Evolutionary conservation across 139 green algal species (phyloP).

Genomic region (Protoeuglena noctilucae): DNA sequence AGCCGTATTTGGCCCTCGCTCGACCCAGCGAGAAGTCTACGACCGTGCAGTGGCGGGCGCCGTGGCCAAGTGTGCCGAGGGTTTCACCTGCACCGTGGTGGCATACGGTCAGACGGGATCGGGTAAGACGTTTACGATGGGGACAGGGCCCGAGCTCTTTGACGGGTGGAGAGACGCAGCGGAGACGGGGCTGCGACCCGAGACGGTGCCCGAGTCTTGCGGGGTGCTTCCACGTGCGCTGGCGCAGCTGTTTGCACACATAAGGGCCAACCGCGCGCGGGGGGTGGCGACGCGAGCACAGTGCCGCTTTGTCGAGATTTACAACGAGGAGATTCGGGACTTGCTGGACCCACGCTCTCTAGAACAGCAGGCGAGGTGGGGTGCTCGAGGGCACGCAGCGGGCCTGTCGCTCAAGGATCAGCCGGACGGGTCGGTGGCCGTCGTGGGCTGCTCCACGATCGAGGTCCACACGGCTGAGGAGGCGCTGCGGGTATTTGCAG

Average conservation of each 20-base stretch:
- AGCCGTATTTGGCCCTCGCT: too few relatives aligned
- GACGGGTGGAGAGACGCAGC: neutral
- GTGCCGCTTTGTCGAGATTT: constrained; percentile 28
- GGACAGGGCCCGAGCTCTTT: neutral
- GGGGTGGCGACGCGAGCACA: neutral
- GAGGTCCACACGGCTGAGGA: neutral
- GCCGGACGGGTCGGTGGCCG: neutral
- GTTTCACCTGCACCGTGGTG: too few relatives aligned
- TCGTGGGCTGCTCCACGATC: neutral
- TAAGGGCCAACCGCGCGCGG: constrained; percentile 2
- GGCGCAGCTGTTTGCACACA: constrained; percentile 9
- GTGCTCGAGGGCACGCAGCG: too few relatives aligned
- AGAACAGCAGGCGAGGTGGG: too few relatives aligned
- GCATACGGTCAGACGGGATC: constrained; percentile 35
- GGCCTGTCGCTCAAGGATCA: constrained; percentile 2
- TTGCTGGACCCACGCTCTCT: constrained; percentile 16
- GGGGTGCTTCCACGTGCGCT: neutral
- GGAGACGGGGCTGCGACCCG: too few relatives aligned
- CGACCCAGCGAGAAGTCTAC: too few relatives aligned
- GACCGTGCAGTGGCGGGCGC: too few relatives aligned
- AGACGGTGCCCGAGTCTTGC: neutral
- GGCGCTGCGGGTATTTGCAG: neutral
- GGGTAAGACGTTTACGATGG: constrained; percentile 31
- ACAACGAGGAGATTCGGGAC: constrained; percentile 33
- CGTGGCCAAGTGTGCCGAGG: too few relatives aligned